phyloP scores from a whole-genome alignment of 140 eudicot species.

The Oenanthe javanica region DNA sequence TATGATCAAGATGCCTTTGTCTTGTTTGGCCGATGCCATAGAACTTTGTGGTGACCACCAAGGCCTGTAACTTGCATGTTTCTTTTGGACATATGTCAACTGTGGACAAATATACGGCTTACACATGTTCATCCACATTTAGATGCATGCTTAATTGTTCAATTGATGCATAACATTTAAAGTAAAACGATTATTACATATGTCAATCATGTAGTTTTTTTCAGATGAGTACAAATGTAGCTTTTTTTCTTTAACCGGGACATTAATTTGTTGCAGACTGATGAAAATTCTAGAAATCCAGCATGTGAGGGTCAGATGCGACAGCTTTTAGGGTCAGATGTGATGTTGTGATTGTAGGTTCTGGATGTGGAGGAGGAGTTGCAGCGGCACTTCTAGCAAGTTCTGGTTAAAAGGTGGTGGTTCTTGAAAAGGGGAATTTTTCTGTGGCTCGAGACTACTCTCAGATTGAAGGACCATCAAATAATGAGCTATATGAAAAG shows the following conservation, averaged over 20 bases:
- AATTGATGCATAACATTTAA: too few relatives aligned
- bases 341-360: constrained; percentile 82
- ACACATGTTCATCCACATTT: too few relatives aligned
- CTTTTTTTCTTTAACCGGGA: not conserved
- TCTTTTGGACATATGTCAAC: not conserved
- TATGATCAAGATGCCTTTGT: not conserved
- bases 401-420: constrained; percentile 73
- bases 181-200: too few relatives aligned
- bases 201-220: too few relatives aligned
- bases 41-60: not conserved
- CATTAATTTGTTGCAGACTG: constrained; percentile 35
- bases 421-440: constrained; percentile 80
- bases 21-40: not conserved
- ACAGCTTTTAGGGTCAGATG: constrained; percentile 44
- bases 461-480: constrained; percentile 69
- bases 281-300: constrained; percentile 68
- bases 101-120: not conserved
- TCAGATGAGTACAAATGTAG: not conserved
- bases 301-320: constrained; percentile 61
- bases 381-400: constrained; percentile 76
- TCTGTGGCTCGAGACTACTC: constrained; percentile 65
- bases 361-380: constrained; percentile 97
- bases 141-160: too few relatives aligned
- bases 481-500: constrained; percentile 46
- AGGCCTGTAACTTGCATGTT: not conserved